Conservation (phyloP, 1,284 basidiomycete genomes). For the Ustilago cynodontis region DNA sequence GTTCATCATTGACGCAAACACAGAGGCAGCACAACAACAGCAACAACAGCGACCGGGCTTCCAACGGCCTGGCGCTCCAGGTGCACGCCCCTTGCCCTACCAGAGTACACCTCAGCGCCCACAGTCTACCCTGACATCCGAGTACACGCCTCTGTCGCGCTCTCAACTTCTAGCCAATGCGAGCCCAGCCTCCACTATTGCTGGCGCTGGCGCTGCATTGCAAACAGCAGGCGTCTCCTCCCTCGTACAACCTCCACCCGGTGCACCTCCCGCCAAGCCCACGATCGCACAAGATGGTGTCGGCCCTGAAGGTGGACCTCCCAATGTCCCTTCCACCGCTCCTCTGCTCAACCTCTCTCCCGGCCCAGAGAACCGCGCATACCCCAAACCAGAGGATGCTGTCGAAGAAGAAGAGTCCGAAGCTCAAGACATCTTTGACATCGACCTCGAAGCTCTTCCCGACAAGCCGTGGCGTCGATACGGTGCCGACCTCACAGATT, state of each 20-base stretch:
- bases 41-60: slow-evolving; percentile 54
- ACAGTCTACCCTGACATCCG: slow-evolving; percentile 81
- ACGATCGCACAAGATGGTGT: slow-evolving; percentile 6
- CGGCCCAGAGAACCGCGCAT: slow-evolving; percentile 53
- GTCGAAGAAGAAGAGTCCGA: slow-evolving; percentile 69
- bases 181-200: slow-evolving; percentile 26
- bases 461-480: slow-evolving; percentile 92
- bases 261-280: slow-evolving; percentile 20
- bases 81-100: slow-evolving; percentile 25
- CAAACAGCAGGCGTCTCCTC: slow-evolving; percentile 15
- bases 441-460: slow-evolving; percentile 82
- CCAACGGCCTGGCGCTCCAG: slow-evolving; percentile 21
- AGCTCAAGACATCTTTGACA: slow-evolving; percentile 78
- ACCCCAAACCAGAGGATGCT: slow-evolving; percentile 60
- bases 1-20: slow-evolving; percentile 69
- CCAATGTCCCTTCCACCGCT: slow-evolving; percentile 55
- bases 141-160: slow-evolving; percentile 87
- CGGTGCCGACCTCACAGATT: slow-evolving; percentile 93
- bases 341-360: slow-evolving; percentile 57
- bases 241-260: slow-evolving; percentile 7
- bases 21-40: slow-evolving; percentile 48
- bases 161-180: slow-evolving; percentile 71
- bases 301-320: slow-evolving; percentile 62
- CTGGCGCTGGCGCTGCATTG: slow-evolving; percentile 22
- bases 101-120: slow-evolving; percentile 48